Base-by-base conservation (phyloP, 2,329 filamentous ascomycete genomes). In the Microsporum canis region DNA sequence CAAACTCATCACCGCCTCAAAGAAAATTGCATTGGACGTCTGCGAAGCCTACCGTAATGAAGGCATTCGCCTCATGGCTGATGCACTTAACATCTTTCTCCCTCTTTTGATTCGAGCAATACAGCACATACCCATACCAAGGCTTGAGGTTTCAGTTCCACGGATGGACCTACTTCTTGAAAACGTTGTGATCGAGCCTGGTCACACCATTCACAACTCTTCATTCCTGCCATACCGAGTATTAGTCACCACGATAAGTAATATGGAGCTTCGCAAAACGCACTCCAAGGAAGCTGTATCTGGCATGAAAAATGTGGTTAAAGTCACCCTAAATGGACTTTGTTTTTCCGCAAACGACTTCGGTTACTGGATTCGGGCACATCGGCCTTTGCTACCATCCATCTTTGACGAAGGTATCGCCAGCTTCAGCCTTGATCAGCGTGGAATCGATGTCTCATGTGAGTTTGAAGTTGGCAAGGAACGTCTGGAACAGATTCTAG, bases 211-310 rank as follows among this genome's bases (percentile, higher is more conserved):
- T 68, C 92, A 96, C 71, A 78, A 87, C 64, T 89, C 88, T 2
- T 96, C 91, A 0, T 97, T 97, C 78, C 79, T 97, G 0, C 92
- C 92, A 0, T 92, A 90, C 75, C 84, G 85, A 60, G 79, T 96
- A 59, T 86, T 88, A 51, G 77, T 96, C 2, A 86, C 91, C 65
- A 92, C 89, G 0, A 87, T 87, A 72, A 96, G 95, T 68, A 88
- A 95, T 66, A 76, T 96, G 38, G 89, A 95, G 65, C 84, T 96
- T 45, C 83, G 87, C 65, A 95, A 95, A 72, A 86, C 85, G 17
- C 85, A 77, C 83, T 87, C 78, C 73, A 78, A 77, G 62, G 72
- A 84, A 57, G 91, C 88, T 0, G 80, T 82, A 1, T 84, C 88
- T 0, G 76, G 76, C n/a, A 78, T 87, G 60, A 87, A 84, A 29